Percentiles rank a stretch among this genome's conserved stretches.
These are phyloP conservation scores for Aspergillus sp. DNA, from an alignment of 2,329 filamentous ascomycete genomes.

Conservation along the genomic window DNA sequence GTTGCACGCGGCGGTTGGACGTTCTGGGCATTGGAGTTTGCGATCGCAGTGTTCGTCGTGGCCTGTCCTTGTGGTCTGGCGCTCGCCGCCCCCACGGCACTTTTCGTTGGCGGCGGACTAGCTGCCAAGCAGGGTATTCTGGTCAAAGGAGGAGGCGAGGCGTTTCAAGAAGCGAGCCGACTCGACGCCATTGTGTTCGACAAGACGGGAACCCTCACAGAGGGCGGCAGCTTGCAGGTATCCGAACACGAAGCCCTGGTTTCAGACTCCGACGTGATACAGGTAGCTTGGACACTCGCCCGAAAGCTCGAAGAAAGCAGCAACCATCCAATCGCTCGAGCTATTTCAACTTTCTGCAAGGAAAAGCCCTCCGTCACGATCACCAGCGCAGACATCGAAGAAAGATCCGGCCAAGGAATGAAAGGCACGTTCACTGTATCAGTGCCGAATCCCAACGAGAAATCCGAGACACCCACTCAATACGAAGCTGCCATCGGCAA, in stretches of 20 bases:
- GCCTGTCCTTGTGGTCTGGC: conserved; percentile 83
- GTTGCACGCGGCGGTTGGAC: conserved; percentile 52
- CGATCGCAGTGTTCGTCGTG: conserved; percentile 83
- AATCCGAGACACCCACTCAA: conserved; percentile 21
- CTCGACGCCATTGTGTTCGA: conserved; percentile 82
- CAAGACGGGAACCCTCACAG: conserved; percentile 82
- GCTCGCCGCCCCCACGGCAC: conserved; percentile 81
- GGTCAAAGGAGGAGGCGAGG: conserved; percentile 80
- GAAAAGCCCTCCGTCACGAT: conserved; percentile 28
- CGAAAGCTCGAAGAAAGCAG: conserved; percentile 60
- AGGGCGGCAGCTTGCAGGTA: conserved; percentile 60
- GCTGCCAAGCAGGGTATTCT: conserved; percentile 79
- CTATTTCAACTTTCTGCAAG: conserved; percentile 54
- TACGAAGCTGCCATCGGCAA: conserved; percentile 60
- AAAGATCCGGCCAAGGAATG: conserved; percentile 60
- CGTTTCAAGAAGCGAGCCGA: conserved; percentile 79
- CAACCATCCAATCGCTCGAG: conserved; percentile 61
- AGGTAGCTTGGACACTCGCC: conserved; percentile 49
- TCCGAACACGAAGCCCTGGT: conserved; percentile 52
- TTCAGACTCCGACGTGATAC: conserved; percentile 34
- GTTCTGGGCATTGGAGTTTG: conserved; percentile 61
- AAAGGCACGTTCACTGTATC: conserved; percentile 51
- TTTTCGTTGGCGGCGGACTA: conserved; percentile 79
- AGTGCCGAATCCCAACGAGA: conserved; percentile 13
- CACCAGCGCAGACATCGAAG: conserved; percentile 47